Conservation (phyloP, 352 stramenopile genomes). For the Pythium rishiriense region DNA sequence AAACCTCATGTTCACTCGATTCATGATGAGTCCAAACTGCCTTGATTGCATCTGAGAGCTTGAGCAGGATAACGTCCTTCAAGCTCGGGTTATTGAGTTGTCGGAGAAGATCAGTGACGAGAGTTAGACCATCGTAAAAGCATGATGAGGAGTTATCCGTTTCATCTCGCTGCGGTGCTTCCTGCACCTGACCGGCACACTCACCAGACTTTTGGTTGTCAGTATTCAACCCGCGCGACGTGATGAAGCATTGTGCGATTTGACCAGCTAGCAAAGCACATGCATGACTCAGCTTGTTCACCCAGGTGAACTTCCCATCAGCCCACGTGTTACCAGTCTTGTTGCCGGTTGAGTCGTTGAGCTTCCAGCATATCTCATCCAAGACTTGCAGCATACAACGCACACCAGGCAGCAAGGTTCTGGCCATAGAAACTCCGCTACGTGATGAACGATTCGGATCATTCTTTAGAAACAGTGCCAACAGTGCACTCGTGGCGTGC, state of each 20-base stretch:
- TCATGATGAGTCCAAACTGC: not conserved
- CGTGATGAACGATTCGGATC: not conserved
- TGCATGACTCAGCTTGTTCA: conserved; percentile 46
- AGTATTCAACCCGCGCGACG: not conserved
- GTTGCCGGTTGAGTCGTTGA: not conserved
- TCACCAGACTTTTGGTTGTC: not conserved
- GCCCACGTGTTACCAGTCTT: not conserved
- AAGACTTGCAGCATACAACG: not conserved
- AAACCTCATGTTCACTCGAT: not conserved
- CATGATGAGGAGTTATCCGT: not conserved
- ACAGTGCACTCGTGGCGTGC: not conserved
- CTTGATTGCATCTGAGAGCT: not conserved
- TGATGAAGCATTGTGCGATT: conserved; percentile 20
- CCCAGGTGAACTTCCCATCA: conserved; percentile 31
- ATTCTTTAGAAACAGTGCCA: not conserved
- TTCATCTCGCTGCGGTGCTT: too few relatives aligned
- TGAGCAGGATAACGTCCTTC: conserved; percentile 5
- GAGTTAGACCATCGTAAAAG: not conserved
- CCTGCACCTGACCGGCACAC: too few relatives aligned
- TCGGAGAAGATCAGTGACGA: not conserved
- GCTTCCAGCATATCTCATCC: conserved; percentile 9
- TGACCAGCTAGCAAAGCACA: conserved; percentile 53
- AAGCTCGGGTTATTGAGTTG: conserved; percentile 1
- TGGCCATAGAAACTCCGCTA: not conserved
- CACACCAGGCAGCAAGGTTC: not conserved